A percentile compares a stretch with the other conserved stretches of the same genome.
phyloP scores from a whole-genome alignment of 768 basidiomycete genomes.

The Hebeloma cylindrosporum region DNA sequence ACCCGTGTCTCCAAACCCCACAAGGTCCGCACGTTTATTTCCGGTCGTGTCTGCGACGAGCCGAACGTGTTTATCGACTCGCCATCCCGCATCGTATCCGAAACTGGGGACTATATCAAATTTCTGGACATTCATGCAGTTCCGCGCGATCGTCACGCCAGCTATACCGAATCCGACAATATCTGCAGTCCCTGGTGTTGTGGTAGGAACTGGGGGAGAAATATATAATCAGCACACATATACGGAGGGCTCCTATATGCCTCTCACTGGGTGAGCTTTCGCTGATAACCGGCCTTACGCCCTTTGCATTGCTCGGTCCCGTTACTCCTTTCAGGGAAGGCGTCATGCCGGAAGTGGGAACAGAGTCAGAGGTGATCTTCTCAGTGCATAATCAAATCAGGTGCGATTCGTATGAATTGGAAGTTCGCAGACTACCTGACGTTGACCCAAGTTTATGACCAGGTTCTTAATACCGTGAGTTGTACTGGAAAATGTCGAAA shows the following conservation, averaged over 20 bases:
- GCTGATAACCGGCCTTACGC: background rate
- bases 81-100: constrained; percentile 17
- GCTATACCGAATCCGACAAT: constrained; percentile 11
- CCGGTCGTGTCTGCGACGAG: constrained; percentile 17
- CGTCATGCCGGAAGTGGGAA: no score
- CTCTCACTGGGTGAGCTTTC: background rate
- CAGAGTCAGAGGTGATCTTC: no score
- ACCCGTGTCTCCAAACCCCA: constrained; percentile 18
- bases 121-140: background rate
- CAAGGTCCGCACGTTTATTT: constrained; percentile 10
- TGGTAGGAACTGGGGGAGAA: constrained; percentile 5
- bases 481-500: background rate
- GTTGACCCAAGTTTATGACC: no score
- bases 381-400: no score
- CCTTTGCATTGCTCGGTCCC: no score
- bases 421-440: no score
- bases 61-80: constrained; percentile 16
- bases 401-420: no score
- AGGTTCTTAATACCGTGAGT: background rate
- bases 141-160: constrained; percentile 5
- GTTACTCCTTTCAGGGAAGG: no score
- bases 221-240: background rate
- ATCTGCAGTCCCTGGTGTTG: constrained; percentile 9
- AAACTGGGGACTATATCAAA: constrained; percentile 5
- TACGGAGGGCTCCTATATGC: background rate